A percentile compares a stretch with the other conserved stretches of the same genome.
phyloP scores from a whole-genome alignment of 1,284 basidiomycete species.

The Peniophora sp. region DNA sequence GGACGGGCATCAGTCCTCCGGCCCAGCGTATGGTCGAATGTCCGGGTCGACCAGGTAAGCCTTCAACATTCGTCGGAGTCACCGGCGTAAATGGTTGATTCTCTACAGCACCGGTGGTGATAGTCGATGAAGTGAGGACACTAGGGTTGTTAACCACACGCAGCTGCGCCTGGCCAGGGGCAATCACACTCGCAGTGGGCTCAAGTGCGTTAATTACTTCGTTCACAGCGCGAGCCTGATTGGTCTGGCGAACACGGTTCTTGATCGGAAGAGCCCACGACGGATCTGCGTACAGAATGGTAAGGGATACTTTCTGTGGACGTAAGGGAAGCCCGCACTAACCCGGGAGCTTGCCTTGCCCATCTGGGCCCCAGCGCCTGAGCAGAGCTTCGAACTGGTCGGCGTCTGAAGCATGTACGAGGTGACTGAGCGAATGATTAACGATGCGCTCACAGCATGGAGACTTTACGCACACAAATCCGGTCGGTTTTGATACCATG shows the following conservation, averaged over 20 bases:
- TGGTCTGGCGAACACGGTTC: slow-evolving; percentile 64
- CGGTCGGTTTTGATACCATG: slow-evolving; percentile 78
- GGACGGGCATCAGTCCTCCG: slow-evolving; percentile 44
- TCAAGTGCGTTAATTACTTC: slow-evolving; percentile 68
- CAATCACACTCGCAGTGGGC: slow-evolving; percentile 39
- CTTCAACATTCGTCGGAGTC: slow-evolving; percentile 27
- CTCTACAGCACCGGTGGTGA: slow-evolving; percentile 65
- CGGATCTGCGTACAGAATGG: slow-evolving; percentile 50
- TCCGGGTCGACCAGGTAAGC: slow-evolving; percentile 48
- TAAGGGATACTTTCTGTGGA: slow-evolving; percentile 13
- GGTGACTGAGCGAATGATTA: slow-evolving; percentile 54
- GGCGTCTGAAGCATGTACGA: slow-evolving; percentile 89
- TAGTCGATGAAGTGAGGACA: slow-evolving; percentile 51
- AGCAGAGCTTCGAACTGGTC: slow-evolving; percentile 89
- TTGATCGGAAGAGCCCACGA: slow-evolving; percentile 90
- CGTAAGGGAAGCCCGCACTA: slow-evolving; percentile 23
- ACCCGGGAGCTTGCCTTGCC: slow-evolving; percentile 88
- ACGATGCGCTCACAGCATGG: slow-evolving; percentile 8
- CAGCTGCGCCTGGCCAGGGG: slow-evolving; percentile 40
- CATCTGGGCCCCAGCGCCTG: slow-evolving; percentile 85
- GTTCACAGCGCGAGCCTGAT: slow-evolving; percentile 78
- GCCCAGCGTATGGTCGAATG: slow-evolving; percentile 56
- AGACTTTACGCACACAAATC: slow-evolving; percentile 63
- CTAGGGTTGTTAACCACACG: slow-evolving; percentile 76
- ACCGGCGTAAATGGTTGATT: slow-evolving; percentile 44